Percentiles rank a stretch among this genome's conserved stretches.
Conservation (phyloP, 2,329 filamentous ascomycete genomes). For the Amauroascus verrucosus region DNA sequence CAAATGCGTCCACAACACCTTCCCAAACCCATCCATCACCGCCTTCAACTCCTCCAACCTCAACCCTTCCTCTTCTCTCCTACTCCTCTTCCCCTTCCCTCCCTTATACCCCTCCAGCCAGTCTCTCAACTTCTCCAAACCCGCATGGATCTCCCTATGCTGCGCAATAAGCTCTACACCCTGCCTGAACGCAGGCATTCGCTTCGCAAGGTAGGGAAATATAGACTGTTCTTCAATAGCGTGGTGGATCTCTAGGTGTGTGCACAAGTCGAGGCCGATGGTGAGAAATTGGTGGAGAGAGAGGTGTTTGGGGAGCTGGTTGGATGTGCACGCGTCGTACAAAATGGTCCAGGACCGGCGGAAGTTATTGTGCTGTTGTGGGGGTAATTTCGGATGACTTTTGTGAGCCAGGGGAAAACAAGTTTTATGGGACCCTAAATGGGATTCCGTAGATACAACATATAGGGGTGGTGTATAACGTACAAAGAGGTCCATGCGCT, state of each 20-base stretch:
- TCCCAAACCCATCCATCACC: slow-evolving; percentile 68
- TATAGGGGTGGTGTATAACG: slow-evolving; percentile 20
- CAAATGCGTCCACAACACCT: slow-evolving; percentile 70
- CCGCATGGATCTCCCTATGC: slow-evolving; percentile 68
- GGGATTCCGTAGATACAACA: too few species aligned
- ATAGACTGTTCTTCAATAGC: slow-evolving; percentile 71
- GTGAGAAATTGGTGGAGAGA: slow-evolving; percentile 59
- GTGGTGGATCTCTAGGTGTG: slow-evolving; percentile 66
- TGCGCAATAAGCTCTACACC: slow-evolving; percentile 60
- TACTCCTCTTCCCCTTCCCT: slow-evolving; percentile 55
- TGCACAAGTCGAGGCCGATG: slow-evolving; percentile 58
- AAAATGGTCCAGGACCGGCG: slow-evolving; percentile 62
- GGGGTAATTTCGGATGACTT: neutral
- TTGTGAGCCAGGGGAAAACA: too few species aligned
- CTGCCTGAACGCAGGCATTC: slow-evolving; percentile 66
- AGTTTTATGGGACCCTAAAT: too few species aligned
- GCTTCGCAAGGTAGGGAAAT: slow-evolving; percentile 64
- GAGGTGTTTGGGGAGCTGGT: slow-evolving; percentile 52
- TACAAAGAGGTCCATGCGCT: slow-evolving; percentile 65
- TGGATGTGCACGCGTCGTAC: slow-evolving; percentile 52
- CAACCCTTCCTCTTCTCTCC: slow-evolving; percentile 51
- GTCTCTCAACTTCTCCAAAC: slow-evolving; percentile 55
- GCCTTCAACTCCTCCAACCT: slow-evolving; percentile 50
- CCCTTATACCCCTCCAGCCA: slow-evolving; percentile 54
- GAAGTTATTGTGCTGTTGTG: slow-evolving; percentile 62